Conservation (phyloP, 305 asterid genomes). For the Solanum aculeatissimum region DNA sequence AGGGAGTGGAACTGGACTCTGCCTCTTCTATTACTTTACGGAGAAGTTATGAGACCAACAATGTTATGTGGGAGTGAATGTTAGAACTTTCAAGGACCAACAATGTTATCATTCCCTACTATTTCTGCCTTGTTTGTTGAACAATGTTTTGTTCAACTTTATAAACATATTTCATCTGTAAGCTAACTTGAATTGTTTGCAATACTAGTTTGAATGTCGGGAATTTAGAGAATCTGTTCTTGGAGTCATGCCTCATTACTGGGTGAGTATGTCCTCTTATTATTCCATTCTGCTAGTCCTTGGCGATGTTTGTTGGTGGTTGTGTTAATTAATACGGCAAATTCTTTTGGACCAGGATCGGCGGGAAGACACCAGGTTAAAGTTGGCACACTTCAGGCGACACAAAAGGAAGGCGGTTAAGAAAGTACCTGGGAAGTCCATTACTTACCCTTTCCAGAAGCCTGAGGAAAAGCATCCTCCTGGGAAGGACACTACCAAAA, state of each 20-base stretch:
- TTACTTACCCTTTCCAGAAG: constrained; percentile 61
- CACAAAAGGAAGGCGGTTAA: constrained; percentile 84
- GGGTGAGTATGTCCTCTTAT: constrained; percentile 43
- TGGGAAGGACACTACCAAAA: constrained; percentile 80
- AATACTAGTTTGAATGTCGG: constrained; percentile 86
- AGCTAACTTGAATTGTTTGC: constrained; percentile 22
- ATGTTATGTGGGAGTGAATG: not conserved
- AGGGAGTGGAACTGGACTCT: too few species aligned
- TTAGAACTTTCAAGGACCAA: not conserved
- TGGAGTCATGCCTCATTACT: constrained; percentile 91
- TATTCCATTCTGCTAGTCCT: not conserved
- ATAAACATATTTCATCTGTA: not conserved
- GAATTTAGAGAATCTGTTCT: constrained; percentile 92
- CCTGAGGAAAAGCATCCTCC: constrained; percentile 88
- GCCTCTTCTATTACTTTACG: too few species aligned
- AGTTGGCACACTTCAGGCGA: constrained; percentile 78
- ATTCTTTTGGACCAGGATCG: constrained; percentile 56
- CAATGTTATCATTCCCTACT: not conserved
- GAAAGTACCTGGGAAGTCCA: constrained; percentile 64
- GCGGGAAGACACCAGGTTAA: constrained; percentile 75
- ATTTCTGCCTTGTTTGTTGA: not conserved
- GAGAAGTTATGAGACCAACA: not conserved
- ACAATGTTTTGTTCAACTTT: not conserved
- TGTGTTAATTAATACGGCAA: not conserved
- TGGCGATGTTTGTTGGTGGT: not conserved